These are phyloP conservation scores for Circinella umbellata DNA, from an alignment of 371 early-diverging fungal genomes.

Conservation along the genomic window DNA sequence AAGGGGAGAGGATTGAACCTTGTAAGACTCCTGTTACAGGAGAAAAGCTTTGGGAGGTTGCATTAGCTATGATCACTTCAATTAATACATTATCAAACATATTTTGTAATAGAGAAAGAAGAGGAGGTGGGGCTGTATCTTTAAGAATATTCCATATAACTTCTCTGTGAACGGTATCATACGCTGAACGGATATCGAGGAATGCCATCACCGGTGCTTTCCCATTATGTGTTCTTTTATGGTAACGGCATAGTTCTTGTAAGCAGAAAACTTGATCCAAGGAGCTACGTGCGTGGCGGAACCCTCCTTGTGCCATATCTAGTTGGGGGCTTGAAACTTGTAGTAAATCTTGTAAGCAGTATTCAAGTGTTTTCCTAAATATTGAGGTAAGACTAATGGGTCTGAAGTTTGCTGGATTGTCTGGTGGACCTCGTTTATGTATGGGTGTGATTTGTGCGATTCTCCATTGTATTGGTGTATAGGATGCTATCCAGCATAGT, in stretches of 20 bases:
- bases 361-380: slow-evolving; percentile 20
- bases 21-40: slow-evolving; percentile 27
- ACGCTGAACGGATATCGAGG: slow-evolving; percentile 28
- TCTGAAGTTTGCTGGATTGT: slow-evolving; percentile 21
- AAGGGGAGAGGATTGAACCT: slow-evolving; percentile 30
- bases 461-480: slow-evolving; percentile 15
- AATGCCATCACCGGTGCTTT: slow-evolving; percentile 21
- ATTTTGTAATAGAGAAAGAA: slow-evolving; percentile 15
- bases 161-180: slow-evolving; percentile 20
- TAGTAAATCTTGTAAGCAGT: slow-evolving; percentile 1
- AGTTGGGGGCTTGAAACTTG: neutral
- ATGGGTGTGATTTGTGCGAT: slow-evolving; percentile 23
- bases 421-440: slow-evolving; percentile 26
- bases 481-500: slow-evolving; percentile 17
- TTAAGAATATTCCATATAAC: slow-evolving; percentile 22
- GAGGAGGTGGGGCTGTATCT: neutral
- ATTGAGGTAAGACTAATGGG: slow-evolving; percentile 27
- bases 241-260: slow-evolving; percentile 3
- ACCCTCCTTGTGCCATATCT: slow-evolving; percentile 42
- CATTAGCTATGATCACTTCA: neutral
- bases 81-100: slow-evolving; percentile 17
- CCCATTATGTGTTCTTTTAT: neutral
- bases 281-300: slow-evolving; percentile 16
- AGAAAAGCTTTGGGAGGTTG: slow-evolving; percentile 2
- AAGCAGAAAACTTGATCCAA: slow-evolving; percentile 13